These are phyloP conservation scores for Cyphellophora europaea DNA, from an alignment of 2,329 filamentous ascomycete genomes.

Conservation along the genomic window DNA sequence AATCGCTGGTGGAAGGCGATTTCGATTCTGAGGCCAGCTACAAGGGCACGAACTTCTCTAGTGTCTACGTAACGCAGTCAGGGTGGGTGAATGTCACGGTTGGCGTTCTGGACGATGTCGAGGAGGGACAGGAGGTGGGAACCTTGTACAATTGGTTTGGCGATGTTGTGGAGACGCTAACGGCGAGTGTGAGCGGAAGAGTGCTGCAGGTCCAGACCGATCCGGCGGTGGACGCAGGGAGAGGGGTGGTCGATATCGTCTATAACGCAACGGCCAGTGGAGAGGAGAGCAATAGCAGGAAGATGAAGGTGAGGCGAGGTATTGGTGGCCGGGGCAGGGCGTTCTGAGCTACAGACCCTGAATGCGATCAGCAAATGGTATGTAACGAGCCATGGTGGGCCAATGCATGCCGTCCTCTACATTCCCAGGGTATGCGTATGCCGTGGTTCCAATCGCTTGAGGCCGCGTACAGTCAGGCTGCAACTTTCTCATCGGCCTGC, in stretches of 20 bases:
- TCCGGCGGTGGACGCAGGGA: slow-evolving; percentile 5
- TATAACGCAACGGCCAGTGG: slow-evolving; percentile 5
- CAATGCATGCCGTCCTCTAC: no score
- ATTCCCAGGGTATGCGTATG: no score
- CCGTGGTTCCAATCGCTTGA: no score
- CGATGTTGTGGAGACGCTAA: slow-evolving; percentile 5
- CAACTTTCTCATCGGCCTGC: no score
- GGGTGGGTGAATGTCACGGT: slow-evolving; percentile 7
- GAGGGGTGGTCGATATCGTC: slow-evolving; percentile 1
- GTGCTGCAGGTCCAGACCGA: slow-evolving; percentile 2
- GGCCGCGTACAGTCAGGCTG: no score
- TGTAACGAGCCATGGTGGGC: no score
- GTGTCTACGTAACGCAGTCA: slow-evolving; percentile 1
- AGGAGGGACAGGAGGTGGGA: slow-evolving; percentile 6
- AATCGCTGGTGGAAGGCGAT: slow-evolving; percentile 1
- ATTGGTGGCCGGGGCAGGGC: no score
- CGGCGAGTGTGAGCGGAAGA: slow-evolving; percentile 2
- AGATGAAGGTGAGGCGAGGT: no score
- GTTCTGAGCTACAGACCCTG: no score
- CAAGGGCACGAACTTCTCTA: slow-evolving; percentile 2
- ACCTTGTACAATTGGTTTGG: slow-evolving; percentile 5
- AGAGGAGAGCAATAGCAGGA: background rate
- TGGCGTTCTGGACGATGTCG: slow-evolving; percentile 1
- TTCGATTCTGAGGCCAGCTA: slow-evolving; percentile 3
- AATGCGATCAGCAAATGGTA: no score